Evolutionary conservation across 2,329 filamentous ascomycete species (phyloP).

Genomic region (Trichophaea hybrida): DNA sequence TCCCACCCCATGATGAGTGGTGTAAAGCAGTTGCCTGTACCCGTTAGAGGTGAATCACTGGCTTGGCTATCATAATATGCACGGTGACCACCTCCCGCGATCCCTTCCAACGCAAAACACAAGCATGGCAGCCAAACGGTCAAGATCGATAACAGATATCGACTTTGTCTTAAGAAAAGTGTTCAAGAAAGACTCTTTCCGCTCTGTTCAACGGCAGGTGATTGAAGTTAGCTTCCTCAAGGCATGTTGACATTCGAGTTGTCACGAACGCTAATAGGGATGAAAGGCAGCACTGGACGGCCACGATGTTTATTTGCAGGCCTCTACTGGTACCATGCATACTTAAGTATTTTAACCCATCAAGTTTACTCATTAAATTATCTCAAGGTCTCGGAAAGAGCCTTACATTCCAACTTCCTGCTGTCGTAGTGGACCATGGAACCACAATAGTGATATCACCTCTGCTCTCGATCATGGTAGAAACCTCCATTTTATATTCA

Average conservation of each 20-base stretch:
- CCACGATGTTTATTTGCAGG: conserved; percentile 86
- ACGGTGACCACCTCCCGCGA: neutral
- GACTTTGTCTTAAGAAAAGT: conserved; percentile 60
- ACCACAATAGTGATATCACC: conserved; percentile 86
- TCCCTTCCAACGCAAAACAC: neutral
- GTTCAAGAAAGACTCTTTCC: conserved; percentile 60
- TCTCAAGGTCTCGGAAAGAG: conserved; percentile 61
- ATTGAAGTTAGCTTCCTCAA: conserved; percentile 38
- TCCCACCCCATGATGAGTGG: too few relatives aligned
- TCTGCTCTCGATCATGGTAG: conserved; percentile 72
- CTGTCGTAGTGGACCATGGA: conserved; percentile 49
- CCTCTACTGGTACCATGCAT: conserved; percentile 47
- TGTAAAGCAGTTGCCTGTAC: too few relatives aligned
- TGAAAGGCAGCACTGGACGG: conserved; percentile 36
- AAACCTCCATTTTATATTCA: neutral
- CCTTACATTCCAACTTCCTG: conserved; percentile 81
- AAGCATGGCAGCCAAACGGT: neutral
- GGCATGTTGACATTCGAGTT: neutral
- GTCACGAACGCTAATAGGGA: neutral
- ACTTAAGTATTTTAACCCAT: neutral
- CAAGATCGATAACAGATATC: conserved; percentile 39
- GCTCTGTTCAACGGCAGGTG: conserved; percentile 77
- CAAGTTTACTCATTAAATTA: neutral
- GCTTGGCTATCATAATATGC: neutral
- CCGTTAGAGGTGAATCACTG: too few relatives aligned